Evolutionary conservation across 2,329 filamentous ascomycete species (phyloP).

Genomic region (Aspergillus sp.): DNA sequence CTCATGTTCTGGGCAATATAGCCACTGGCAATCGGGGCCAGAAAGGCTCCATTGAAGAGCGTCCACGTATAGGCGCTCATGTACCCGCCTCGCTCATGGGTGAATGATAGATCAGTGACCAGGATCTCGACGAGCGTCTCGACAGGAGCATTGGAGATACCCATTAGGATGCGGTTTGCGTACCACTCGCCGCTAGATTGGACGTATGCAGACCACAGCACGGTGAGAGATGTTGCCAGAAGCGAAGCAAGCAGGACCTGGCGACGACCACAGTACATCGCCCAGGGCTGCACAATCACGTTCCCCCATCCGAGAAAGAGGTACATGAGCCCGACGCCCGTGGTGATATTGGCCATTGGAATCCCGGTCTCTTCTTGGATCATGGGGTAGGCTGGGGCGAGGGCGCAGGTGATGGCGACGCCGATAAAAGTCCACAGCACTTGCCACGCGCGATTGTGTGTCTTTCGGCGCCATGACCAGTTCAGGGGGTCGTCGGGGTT

Average conservation of each 20-base stretch:
- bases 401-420: not conserved
- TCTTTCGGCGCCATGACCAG: not conserved
- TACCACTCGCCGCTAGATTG: not conserved
- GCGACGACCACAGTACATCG: constrained; percentile 53
- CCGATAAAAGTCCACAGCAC: not conserved
- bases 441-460: not conserved
- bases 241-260: constrained; percentile 26
- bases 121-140: not conserved
- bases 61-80: constrained; percentile 1
- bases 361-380: not conserved
- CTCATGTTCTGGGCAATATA: not conserved
- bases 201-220: not conserved
- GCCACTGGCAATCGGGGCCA: not conserved
- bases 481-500: constrained; percentile 2
- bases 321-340: constrained; percentile 51
- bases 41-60: not conserved
- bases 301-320: constrained; percentile 52
- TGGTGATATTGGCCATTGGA: constrained; percentile 43
- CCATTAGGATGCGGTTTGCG: constrained; percentile 3
- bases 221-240: not conserved
- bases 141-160: not conserved
- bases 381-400: not conserved
- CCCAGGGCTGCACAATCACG: constrained; percentile 54
- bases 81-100: not conserved
- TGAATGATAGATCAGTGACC: not conserved